Base-by-base conservation (phyloP, 2,329 filamentous ascomycete species). In the Curvularia verruculosa region DNA sequence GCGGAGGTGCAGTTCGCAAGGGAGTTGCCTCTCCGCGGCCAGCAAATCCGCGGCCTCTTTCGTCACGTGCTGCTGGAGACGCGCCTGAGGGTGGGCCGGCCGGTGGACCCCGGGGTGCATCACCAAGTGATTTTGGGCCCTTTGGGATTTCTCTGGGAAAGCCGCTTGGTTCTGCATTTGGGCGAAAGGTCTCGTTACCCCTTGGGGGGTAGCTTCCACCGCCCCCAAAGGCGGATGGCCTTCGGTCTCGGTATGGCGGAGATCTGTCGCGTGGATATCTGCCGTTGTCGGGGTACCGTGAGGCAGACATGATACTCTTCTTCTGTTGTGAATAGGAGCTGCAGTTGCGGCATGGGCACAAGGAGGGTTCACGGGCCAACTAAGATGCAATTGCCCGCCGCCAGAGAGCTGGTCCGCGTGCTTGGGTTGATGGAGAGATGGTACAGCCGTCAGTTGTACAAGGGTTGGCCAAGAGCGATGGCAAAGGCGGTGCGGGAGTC, bases 81-180 rank as follows among this genome's bases (percentile, higher is more conserved):
- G 71, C 61, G 26, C 69, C 65, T 36, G 71, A 61, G 4, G 70
- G 64, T 5, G 66, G 65, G 24, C 70, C 74, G 10, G 72, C 58
- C 48, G 72, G 68, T 37, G 75, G 72, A n/a, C 72, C 71, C 50
- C 79, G 75, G 47, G 77, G 71, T 15, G 84, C 28, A 85, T 94
- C 90, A 58, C 89, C 84, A 55, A 92, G 80, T 3, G 90, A 91
- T 75, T 93, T 92, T 10, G 92, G 92, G 0, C 90, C 92, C 54
- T 92, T 85, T 3, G 92, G 92, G 1, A 90, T 88, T 61, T 96
- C 91, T 58, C 74, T 63, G 2, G 72, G 55, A 24, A 75, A 76
- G 3, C 50, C 60, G 43, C 54, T 56, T 5, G 70, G 60, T n/a
- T 76, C 74, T 23, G 64, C 51, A 39, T 66, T 70, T 15, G 70